Percentiles rank a stretch among this genome's conserved stretches.
These are phyloP conservation scores for Cercospora sp. DNA, from an alignment of 2,329 filamentous ascomycete genomes.

Conservation along the genomic window DNA sequence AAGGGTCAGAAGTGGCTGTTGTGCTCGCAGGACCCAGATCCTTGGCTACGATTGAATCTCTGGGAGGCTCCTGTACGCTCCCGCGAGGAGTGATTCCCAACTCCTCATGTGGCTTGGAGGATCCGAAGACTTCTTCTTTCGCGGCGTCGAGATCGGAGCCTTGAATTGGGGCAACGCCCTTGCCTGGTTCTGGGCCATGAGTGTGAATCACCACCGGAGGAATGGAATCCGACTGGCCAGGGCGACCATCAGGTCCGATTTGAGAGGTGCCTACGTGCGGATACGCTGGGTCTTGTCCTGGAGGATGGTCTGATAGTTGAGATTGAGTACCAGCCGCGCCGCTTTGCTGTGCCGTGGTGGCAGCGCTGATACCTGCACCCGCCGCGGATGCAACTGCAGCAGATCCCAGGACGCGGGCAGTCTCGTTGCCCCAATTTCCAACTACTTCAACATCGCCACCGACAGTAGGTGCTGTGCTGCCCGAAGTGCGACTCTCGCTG, in stretches of 20 bases:
- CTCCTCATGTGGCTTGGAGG: neutral
- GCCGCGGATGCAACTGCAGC: neutral
- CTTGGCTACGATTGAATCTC: neutral
- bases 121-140: neutral
- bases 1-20: neutral
- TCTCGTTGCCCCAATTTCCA: constrained; percentile 7
- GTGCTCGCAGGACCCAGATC: neutral
- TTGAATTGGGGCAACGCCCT: neutral
- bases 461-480: neutral
- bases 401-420: neutral
- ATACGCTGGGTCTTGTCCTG: neutral
- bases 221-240: neutral
- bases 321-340: neutral
- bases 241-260: neutral
- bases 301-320: neutral
- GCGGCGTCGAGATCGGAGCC: neutral
- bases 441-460: neutral
- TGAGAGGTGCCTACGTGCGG: constrained; percentile 1
- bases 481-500: neutral
- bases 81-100: neutral
- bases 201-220: neutral
- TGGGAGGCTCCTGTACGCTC: neutral
- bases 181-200: constrained; percentile 3
- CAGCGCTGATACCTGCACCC: neutral
- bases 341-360: neutral